Base-by-base conservation (phyloP, 495 filamentous ascomycete species). In the Daldinia concentrica region DNA sequence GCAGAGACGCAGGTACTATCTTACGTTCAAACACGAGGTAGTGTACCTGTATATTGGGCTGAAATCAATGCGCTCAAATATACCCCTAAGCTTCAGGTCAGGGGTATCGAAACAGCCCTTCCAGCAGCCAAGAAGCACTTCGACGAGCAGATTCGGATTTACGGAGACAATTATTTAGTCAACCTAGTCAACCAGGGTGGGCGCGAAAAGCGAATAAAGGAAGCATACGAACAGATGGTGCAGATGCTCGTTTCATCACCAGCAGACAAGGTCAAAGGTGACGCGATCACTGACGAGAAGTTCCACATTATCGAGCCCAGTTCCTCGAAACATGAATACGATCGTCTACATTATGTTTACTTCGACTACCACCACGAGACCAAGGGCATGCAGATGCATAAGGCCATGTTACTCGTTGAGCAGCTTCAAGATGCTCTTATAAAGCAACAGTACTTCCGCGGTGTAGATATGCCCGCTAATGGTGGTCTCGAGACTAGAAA, bases 301-400 rank as follows among this genome's bases (percentile, higher is more conserved):
- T 90, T 97, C 76, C 91, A 88, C 73, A 78, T 87, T 39, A 82
- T 98, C 64, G 92, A 97, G 76, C 80, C 94, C 2, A 80, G 75
- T 26, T 76, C 85, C 62, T 39, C 68, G 58, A 80, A 86, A 54
- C 87, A 89, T 62, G 85, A 87, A 51, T 89, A 91, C 76, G 93
- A 98, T 77, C 89, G 89, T 32, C 82, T 98, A 15, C 93, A 99
- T 75, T 99, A 99, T 76, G 80, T 98, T 62, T 98, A 98, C 83
- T 98, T 99, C 72, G 96, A 99, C 82, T 98, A 94, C 79, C 95
- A 99, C 82, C 94, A 92, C 76, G 95, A 99, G 81, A 98, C 96
- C 30, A 97, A 95, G 79, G 93, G 93, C 29, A 83, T 98, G 32
- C 88, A 92, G 74, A 97, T 95, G 94, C 91, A 99, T 77, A 92